A percentile compares a stretch with the other conserved stretches of the same genome.
Conservation (phyloP, 495 filamentous ascomycete species). For the Pseudoneurospora amorphoporcata region DNA sequence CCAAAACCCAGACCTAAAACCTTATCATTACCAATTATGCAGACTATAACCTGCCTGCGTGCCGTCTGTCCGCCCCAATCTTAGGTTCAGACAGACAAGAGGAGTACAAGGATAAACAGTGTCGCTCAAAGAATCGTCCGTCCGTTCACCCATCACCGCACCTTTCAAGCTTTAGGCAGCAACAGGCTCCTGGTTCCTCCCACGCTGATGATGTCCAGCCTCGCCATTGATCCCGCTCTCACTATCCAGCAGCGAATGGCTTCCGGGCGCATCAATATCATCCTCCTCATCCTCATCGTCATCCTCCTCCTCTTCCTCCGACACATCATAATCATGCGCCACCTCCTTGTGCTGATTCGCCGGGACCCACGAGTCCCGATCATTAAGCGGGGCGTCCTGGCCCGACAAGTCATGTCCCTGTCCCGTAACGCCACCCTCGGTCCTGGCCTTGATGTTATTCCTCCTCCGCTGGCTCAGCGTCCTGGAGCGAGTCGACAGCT, state of each 20-base stretch:
- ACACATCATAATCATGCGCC: constrained; percentile 51
- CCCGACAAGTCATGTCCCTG: constrained; percentile 58
- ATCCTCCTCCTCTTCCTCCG: constrained; percentile 45
- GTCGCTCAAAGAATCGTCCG: background rate
- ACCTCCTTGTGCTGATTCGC: constrained; percentile 60
- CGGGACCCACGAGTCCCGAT: constrained; percentile 84
- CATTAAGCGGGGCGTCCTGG: constrained; percentile 75
- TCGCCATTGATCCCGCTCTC: constrained; percentile 37
- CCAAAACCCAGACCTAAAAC: background rate
- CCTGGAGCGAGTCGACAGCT: constrained; percentile 73
- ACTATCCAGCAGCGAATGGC: constrained; percentile 31
- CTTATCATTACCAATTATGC: background rate
- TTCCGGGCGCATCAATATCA: constrained; percentile 33
- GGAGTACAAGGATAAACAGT: background rate
- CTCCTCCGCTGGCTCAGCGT: constrained; percentile 78
- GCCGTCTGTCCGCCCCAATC: background rate
- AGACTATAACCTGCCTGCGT: background rate
- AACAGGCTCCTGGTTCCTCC: constrained; percentile 29
- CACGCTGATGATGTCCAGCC: constrained; percentile 20
- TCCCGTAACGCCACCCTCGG: constrained; percentile 32
- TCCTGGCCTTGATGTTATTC: constrained; percentile 52
- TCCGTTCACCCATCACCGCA: no score
- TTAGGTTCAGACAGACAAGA: background rate
- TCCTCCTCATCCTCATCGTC: constrained; percentile 42
- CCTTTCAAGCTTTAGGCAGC: constrained; percentile 17